Evolutionary conservation across 345 rosid species (phyloP).

Genomic region (Citrus hindsii): DNA sequence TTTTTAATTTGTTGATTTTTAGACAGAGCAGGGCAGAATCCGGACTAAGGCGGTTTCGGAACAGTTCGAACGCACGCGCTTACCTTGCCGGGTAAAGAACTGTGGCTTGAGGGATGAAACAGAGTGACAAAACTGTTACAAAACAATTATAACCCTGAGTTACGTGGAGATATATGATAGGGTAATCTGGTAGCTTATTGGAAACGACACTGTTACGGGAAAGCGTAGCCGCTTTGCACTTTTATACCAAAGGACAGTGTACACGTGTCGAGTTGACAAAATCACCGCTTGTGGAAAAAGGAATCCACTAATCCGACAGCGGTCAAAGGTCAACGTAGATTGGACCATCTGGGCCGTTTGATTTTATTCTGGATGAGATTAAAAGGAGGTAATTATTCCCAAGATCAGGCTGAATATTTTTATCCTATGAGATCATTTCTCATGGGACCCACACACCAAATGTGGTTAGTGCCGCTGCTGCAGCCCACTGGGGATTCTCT

Average conservation of each 20-base stretch:
- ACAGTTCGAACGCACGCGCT: background rate
- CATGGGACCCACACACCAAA: background rate
- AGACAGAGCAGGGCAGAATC: background rate
- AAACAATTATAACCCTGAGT: background rate
- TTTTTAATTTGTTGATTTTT: background rate
- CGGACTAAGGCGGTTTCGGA: background rate
- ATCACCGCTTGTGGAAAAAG: background rate
- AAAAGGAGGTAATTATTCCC: conserved; percentile 21
- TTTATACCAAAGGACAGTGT: background rate
- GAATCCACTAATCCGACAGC: background rate
- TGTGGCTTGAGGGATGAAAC: background rate
- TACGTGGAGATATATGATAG: background rate
- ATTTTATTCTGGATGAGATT: conserved; percentile 27
- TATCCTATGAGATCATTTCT: conserved; percentile 11
- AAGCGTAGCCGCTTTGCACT: background rate
- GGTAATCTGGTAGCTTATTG: background rate
- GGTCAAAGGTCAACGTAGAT: conserved; percentile 1
- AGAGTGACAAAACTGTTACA: background rate
- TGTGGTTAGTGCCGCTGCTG: background rate
- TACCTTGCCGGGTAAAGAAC: background rate
- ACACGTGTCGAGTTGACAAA: background rate
- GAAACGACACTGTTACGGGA: background rate
- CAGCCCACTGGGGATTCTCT: background rate
- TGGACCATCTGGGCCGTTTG: conserved; percentile 21
- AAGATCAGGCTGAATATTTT: conserved; percentile 17